Base-by-base conservation (phyloP, 2,329 filamentous ascomycete species). In the Anisogramma anomala region DNA sequence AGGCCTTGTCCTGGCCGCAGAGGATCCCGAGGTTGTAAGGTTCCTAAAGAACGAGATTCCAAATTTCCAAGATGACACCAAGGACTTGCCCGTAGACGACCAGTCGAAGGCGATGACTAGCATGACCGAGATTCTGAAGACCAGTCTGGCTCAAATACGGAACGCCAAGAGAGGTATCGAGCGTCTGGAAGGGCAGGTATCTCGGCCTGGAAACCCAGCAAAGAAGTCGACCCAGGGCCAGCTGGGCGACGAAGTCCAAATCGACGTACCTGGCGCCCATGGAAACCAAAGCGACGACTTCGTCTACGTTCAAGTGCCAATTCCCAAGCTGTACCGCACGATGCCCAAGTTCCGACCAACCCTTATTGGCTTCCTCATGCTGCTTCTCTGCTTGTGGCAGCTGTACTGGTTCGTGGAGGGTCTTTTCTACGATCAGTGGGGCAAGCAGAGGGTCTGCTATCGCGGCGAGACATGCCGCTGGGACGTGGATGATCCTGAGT, bases 121-220 rank as follows among this genome's bases (percentile, higher is more conserved):
- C 40, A 74, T 78, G 65, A 68, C 60, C 50, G 69, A 68, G 47
- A 61, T 64, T 0, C 58, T 79, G n/a, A 61, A 64, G 44, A 68
- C 67, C 13, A 70, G 68, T 3, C 58, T 75, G 4, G 55, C 64
- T 22, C 66, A 67, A 15, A 73, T 79, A 23, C 70, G 66, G 30
- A 69, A 64, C 11, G 71, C 71, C 15, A 74, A 71, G 48, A 64
- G 68, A 39, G 74, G 74, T 9, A 78, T 79, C 37, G 71, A 75
- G 51, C 64, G 71, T 8, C 60, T 79, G 6, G 70, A 77, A 51
- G 64, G 67, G 46, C 64, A 67, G 42, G 64, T 78, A 14, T 61
- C 63, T 8, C 62, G 66, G 31, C 53, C 53, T 3, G 60, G 67
- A 18, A 44, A 33, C 11, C 10, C 31, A 10, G 5, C 32, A 3